Evolutionary conservation across 805 yeast species (phyloP), one percentile per base, ranked within the genome.

Genomic region (Wickerhamiella azymoides): DNA sequence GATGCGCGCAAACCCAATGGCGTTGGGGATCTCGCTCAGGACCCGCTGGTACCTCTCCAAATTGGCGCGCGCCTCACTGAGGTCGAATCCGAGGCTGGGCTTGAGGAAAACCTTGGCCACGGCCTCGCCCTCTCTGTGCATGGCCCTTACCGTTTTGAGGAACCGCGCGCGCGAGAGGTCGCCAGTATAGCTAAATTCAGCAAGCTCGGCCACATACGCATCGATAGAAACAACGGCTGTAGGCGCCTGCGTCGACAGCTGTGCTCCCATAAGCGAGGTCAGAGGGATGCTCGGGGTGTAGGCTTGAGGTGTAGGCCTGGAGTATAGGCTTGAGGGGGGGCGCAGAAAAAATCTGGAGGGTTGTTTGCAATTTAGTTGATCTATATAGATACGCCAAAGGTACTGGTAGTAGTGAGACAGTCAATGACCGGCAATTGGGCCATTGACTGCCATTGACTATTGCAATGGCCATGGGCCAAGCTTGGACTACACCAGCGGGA

Each of bases 151-250:
- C 2, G 96, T 81, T 61, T 86, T 88, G 47, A 89, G 70, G 61
- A 88, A 88, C 45, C 95, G 71, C 39, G 86, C 77, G 37, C 54
- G 47, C 47, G 86, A 85, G 39, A 86, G 63, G 37, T 82, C 79
- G 45, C 79, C 76, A 1, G 80, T 70, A 58, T 84, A 89, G 54
- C 84, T 89, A 35, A 82, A 70, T 49, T 78, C 77, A 19, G 77
- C 77, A 10, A 89, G 68, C 37, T 83, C 84, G 56, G 86, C 86
- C 25, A 89, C 74, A 54, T 88, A 89, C 1, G 96, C 88, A 18
- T 89, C 85, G 2, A 86, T 71, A 6, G 94, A 95, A 55, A 89
- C 84, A 1, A 96, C 84, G 2, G 94, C 86, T 2, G 94, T 78
- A 10, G 95, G 96, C 9, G 95, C 84, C 59, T 85, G 65, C 28